phyloP scores from a whole-genome alignment of 495 filamentous ascomycete species.

The Durotheca rogersii region DNA sequence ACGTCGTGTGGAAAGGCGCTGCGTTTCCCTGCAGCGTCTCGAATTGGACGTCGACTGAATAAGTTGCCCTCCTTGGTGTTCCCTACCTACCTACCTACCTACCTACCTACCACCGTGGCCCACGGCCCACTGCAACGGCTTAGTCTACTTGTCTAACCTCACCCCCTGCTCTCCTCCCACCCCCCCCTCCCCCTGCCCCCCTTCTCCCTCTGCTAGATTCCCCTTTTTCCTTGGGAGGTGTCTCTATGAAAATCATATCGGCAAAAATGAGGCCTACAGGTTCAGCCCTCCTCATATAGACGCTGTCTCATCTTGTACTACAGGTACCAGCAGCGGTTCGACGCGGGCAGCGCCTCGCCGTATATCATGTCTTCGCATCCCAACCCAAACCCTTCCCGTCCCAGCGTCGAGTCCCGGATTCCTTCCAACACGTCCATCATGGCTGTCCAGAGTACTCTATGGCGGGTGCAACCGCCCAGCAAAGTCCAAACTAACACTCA shows the following conservation, averaged over 20 bases:
- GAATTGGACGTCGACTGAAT: constrained; percentile 34
- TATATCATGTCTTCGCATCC: constrained; percentile 42
- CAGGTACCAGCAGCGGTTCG: constrained; percentile 25
- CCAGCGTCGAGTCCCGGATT: constrained; percentile 31
- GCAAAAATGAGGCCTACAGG: constrained; percentile 39
- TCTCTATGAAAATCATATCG: constrained; percentile 33
- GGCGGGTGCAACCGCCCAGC: constrained; percentile 41
- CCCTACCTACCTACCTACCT: too few species aligned
- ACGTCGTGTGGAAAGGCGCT: constrained; percentile 37
- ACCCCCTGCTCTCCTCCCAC: constrained; percentile 14
- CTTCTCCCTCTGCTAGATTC: constrained; percentile 22
- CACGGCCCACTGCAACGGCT: constrained; percentile 6
- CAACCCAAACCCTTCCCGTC: constrained; percentile 29
- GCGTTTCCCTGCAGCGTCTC: constrained; percentile 37
- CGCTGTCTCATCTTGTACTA: constrained; percentile 33
- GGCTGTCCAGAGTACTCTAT: constrained; percentile 27
- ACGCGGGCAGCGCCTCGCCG: constrained; percentile 28
- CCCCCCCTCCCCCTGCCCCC: constrained; percentile 23
- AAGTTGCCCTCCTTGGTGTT: constrained; percentile 35
- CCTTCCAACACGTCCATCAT: constrained; percentile 33
- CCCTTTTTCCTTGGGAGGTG: constrained; percentile 31
- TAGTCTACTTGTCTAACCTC: constrained; percentile 1
- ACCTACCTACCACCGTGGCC: constrained; percentile 22
- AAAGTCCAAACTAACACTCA: constrained; percentile 44
- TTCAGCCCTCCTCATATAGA: constrained; percentile 36